phyloP scores from a whole-genome alignment of 768 basidiomycete species.

The Pleurotus salmoneostramineus region DNA sequence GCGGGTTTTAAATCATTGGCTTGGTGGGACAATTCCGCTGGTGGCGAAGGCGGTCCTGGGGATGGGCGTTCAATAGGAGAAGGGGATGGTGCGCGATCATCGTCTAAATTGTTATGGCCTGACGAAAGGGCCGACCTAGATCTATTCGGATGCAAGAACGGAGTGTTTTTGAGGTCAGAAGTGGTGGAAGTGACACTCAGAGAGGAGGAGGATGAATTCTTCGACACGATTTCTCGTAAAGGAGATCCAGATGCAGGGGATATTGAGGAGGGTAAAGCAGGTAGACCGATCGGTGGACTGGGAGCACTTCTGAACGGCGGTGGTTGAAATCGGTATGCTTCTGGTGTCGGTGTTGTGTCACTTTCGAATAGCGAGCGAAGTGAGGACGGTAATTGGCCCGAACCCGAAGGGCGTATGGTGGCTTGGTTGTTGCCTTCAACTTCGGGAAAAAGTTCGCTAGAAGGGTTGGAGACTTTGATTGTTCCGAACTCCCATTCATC shows the following conservation, averaged over 20 bases:
- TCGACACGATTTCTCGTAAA: constrained; percentile 8
- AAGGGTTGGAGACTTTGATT: constrained; percentile 39
- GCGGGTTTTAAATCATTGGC: background rate
- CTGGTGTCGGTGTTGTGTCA: constrained; percentile 28
- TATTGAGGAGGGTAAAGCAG: constrained; percentile 9
- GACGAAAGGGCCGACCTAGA: background rate
- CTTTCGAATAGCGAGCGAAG: constrained; percentile 78
- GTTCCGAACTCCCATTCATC: constrained; percentile 78
- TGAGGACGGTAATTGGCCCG: constrained; percentile 68
- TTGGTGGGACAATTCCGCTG: background rate
- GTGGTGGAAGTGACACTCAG: background rate
- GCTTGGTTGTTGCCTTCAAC: constrained; percentile 26
- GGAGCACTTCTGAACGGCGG: constrained; percentile 20
- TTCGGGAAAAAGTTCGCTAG: constrained; percentile 14
- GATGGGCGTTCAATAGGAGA: background rate
- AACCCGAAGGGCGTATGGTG: constrained; percentile 46
- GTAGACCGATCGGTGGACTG: constrained; percentile 15
- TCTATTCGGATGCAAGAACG: constrained; percentile 1
- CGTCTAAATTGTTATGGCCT: background rate
- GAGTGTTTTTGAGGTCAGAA: background rate
- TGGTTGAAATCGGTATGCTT: constrained; percentile 35
- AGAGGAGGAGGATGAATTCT: background rate
- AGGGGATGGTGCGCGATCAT: constrained; percentile 2
- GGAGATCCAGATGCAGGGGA: constrained; percentile 8
- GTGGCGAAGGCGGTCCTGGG: background rate